Evolutionary conservation across 345 rosid species (phyloP).

Genomic region (Trapa bicornis): DNA sequence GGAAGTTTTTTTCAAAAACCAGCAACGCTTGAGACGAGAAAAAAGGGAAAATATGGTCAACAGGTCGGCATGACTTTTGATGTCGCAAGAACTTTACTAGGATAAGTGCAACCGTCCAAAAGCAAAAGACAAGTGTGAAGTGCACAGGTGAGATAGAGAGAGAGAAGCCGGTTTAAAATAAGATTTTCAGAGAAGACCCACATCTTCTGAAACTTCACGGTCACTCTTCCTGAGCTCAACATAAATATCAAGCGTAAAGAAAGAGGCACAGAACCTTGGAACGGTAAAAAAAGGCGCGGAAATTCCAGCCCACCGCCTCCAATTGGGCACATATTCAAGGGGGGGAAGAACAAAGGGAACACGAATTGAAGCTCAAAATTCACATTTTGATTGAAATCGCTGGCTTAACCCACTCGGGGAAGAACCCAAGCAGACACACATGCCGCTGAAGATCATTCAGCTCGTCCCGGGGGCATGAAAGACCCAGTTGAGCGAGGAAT

Average conservation of each 20-base stretch:
- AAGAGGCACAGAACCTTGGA: neutral
- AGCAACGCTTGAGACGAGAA: neutral
- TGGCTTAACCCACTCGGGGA: neutral
- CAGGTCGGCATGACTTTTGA: slow-evolving; percentile 5
- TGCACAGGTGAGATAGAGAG: neutral
- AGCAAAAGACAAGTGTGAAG: no score
- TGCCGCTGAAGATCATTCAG: neutral
- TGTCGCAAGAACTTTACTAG: neutral
- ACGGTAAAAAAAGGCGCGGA: neutral
- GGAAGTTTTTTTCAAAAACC: no score
- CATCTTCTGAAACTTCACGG: no score
- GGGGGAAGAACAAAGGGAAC: neutral
- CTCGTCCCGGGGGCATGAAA: neutral
- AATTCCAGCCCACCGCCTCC: neutral
- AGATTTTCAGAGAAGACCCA: neutral
- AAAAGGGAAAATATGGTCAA: neutral
- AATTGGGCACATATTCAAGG: neutral
- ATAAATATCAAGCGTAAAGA: neutral
- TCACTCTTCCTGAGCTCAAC: neutral
- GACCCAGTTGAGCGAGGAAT: neutral
- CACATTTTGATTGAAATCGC: neutral
- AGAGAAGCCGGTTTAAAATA: neutral
- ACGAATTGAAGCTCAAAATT: neutral
- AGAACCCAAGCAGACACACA: neutral
- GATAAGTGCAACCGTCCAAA: no score